phyloP scores from a whole-genome alignment of 2,329 filamentous ascomycete genomes.

The Sarocladium oryzae region DNA sequence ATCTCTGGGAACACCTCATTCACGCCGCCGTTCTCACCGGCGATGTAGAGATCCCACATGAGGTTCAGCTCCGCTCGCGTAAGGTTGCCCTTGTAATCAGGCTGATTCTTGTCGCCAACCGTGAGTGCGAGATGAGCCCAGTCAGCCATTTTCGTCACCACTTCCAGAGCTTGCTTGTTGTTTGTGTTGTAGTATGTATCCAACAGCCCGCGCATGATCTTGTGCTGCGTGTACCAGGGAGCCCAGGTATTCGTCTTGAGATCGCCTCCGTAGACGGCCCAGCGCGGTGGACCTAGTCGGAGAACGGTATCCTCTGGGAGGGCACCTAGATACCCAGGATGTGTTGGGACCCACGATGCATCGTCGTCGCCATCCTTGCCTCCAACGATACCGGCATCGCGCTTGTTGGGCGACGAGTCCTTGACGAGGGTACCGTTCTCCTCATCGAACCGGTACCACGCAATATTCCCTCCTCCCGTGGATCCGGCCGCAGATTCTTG shows the following conservation, averaged over 20 bases:
- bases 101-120: slow-evolving; percentile 25
- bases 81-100: slow-evolving; percentile 23
- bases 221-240: slow-evolving; percentile 28
- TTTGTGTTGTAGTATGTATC: slow-evolving; percentile 28
- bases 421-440: slow-evolving; percentile 13
- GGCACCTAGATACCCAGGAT: slow-evolving; percentile 24
- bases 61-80: slow-evolving; percentile 26
- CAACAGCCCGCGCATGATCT: slow-evolving; percentile 26
- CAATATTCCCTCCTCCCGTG: slow-evolving; percentile 16
- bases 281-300: slow-evolving; percentile 25
- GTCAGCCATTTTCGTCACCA: slow-evolving; percentile 24
- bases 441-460: slow-evolving; percentile 18
- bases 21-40: slow-evolving; percentile 24
- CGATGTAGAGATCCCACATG: slow-evolving; percentile 28
- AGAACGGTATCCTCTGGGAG: slow-evolving; percentile 26
- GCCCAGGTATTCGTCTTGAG: slow-evolving; percentile 24
- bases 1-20: slow-evolving; percentile 28
- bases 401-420: slow-evolving; percentile 15
- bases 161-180: slow-evolving; percentile 21
- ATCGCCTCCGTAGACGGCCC: slow-evolving; percentile 24
- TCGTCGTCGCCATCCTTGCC: slow-evolving; percentile 11
- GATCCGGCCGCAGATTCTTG: slow-evolving; percentile 14
- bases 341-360: slow-evolving; percentile 22
- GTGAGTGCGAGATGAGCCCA: slow-evolving; percentile 27
- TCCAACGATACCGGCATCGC: slow-evolving; percentile 13